Percentiles rank a stretch among this genome's conserved stretches.
Conservation (phyloP, 257 asterid genomes). For the Paraleonurus japonicus region DNA sequence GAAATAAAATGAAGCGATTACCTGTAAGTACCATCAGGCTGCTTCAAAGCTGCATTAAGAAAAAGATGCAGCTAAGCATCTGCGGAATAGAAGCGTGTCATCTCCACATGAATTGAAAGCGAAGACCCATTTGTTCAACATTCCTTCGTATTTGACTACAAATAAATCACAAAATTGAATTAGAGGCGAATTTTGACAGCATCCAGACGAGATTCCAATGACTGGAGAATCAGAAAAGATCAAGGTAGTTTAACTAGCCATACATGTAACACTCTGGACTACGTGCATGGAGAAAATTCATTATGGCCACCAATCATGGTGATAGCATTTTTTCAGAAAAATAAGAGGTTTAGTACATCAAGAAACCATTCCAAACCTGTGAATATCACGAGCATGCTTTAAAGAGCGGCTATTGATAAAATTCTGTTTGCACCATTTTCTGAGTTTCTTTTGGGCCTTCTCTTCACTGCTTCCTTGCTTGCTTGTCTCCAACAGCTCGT, state of each 20-base stretch:
- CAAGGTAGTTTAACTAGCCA: not conserved
- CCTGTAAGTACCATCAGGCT: conserved; percentile 95
- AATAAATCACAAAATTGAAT: conserved; percentile 23
- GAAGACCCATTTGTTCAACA: conserved; percentile 82
- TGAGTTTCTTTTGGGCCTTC: conserved; percentile 77
- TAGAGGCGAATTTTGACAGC: not conserved
- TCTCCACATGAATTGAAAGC: conserved; percentile 79
- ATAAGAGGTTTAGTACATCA: not conserved
- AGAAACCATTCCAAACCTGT: conserved; percentile 55
- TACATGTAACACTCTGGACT: not conserved
- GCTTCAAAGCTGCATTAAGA: conserved; percentile 92
- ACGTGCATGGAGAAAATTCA: not conserved
- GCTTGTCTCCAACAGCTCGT: conserved; percentile 70
- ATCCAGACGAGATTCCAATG: not conserved
- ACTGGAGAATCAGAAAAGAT: not conserved
- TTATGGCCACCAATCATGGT: not conserved
- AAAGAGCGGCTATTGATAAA: conserved; percentile 86
- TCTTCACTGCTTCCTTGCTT: conserved; percentile 44
- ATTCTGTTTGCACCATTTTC: conserved; percentile 95
- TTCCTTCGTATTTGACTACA: conserved; percentile 75
- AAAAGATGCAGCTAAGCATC: conserved; percentile 95
- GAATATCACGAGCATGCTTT: conserved; percentile 88
- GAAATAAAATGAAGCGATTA: conserved; percentile 19
- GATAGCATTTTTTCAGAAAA: not conserved
- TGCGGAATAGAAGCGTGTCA: conserved; percentile 66